Conservation (phyloP, 192 early-diverging fungal species). For the Mortierella hygrophila region DNA sequence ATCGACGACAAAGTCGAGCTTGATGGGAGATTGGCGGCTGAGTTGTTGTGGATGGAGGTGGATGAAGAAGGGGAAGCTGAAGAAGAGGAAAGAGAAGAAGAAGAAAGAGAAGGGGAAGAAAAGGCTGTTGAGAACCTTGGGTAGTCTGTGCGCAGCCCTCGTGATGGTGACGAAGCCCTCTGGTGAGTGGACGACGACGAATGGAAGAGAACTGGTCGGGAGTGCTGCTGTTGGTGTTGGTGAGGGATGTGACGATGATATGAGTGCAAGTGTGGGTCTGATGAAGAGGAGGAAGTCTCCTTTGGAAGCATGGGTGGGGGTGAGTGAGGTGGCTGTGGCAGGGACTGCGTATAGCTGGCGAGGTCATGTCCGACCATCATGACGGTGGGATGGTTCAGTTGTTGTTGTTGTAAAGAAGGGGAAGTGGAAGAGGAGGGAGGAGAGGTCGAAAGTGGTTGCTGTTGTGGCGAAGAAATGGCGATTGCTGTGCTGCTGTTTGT, state of each 20-base stretch:
- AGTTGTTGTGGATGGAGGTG: neutral
- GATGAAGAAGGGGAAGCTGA: neutral
- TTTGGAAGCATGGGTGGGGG: conserved; percentile 7
- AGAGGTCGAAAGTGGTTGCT: neutral
- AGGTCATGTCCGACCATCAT: conserved; percentile 30
- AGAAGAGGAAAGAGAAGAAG: conserved; percentile 4
- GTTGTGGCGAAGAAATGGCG: neutral
- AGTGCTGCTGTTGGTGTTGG: neutral
- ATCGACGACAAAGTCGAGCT: neutral
- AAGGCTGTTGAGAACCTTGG: neutral
- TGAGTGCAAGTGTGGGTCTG: neutral
- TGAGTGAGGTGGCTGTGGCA: conserved; percentile 9
- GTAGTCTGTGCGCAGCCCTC: conserved; percentile 2
- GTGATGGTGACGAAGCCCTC: neutral
- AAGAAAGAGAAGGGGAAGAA: conserved; percentile 8
- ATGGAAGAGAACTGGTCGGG: neutral
- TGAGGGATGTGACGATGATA: neutral
- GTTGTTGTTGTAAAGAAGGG: neutral
- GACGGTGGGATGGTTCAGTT: neutral
- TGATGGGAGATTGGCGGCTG: neutral
- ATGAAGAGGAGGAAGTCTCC: conserved; percentile 8
- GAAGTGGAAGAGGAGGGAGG: neutral
- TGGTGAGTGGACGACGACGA: neutral
- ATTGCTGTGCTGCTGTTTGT: neutral
- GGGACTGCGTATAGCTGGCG: conserved; percentile 5